Base-by-base conservation (phyloP, 2,329 filamentous ascomycete genomes). In the Diaporthe aspalathi region DNA sequence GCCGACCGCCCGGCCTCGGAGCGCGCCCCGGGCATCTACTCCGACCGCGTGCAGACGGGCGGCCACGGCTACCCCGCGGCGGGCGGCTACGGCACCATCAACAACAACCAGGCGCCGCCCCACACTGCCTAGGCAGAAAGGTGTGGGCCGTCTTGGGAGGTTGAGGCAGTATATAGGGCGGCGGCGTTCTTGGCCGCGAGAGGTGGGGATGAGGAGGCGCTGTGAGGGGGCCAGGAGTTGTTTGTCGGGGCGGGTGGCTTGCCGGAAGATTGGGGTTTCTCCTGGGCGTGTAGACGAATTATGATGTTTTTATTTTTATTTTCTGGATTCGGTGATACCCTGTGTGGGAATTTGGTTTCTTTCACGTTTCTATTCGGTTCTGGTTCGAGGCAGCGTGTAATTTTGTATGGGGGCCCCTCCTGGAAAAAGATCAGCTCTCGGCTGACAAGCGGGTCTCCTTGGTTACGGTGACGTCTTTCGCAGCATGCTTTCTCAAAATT, bases 11-110 rank as follows among this genome's bases (percentile, higher is more conserved):
- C 87, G 2, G 83, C 86, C 24, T 83, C 84, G 5, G 77, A 81
- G 11, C 86, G 85, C 2, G 92, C 92, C 1, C 90, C 92, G 0
- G 92, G 92, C 35, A 88, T 95, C 22, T 95, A 92, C 79, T 93
- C 90, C 76, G 87, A 92, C 45, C 88, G 88, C 45, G 88, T 95
- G n/a, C 91, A 94, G 82, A 89, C 84, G 5, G 92, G 92, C n/a
- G 91, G 91, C 74, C 86, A 90, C 63, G 89, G 90, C 74, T 93
- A 90, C 76, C 77, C 57, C n/a, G 40, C 47, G 20, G 71, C 47
- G 20, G 71, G 68, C 32, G 68, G 70, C 54, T 71, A 71, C 45
- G 69, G 69, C 22, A 71, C 69, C 24, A 73, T 69, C n/a, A 71
- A 71, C 43, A 50, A 68, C 43, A 38, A 68, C 53, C 66, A 45